Evolutionary conservation across 2,329 filamentous ascomycete genomes (phyloP), one percentile per base, ranked within the genome.

Genomic region (Clonostachys rhizophaga): DNA sequence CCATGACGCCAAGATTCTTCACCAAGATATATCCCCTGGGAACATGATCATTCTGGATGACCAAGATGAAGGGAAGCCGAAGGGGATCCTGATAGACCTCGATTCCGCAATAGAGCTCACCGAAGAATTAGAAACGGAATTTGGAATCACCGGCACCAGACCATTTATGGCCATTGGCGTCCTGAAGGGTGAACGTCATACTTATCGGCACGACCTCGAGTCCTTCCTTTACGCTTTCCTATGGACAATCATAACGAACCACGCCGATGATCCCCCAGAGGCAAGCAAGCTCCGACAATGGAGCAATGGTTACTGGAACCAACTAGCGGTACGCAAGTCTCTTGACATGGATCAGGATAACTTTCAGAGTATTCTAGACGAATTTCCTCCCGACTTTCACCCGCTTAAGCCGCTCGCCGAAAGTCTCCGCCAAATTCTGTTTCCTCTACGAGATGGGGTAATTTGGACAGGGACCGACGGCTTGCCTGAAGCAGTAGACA

Each of bases 171-270:
- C 58, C 6, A 57, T 63, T 34, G 54, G 49, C 5, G 34, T 59
- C 8, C 44, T 56, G 3, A 43, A 20, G 1, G 13, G 43, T 1
- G 44, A 50, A 3, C 12, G 11, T 0, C 52, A 51, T 9, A 59
- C 53, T 2, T 60, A 58, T 34, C 51, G 55, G 2, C 55, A 62
- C 9, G 59, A 62, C 12, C 50, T 63, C 0, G 60, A 63, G 42
- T 56, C 60, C 1, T 61, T 63, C 33, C 30, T 63, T 5, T 63
- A 60, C 16, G 52, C 58, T 4, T 49, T 61, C 2, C 45, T 52
- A 10, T 50, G 47, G 48, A 44, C 39, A 43, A 12, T 47, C 5
- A 46, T 49, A 48, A 43, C 37, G n/a, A 46, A 44, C 40, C 34
- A 45, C 45, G 35, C 20, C 8, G 42, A 49, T 20, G 37, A 43